These are phyloP conservation scores for Xylariaceae sp. DNA, from an alignment of 2,329 filamentous ascomycete species.

Conservation along the genomic window DNA sequence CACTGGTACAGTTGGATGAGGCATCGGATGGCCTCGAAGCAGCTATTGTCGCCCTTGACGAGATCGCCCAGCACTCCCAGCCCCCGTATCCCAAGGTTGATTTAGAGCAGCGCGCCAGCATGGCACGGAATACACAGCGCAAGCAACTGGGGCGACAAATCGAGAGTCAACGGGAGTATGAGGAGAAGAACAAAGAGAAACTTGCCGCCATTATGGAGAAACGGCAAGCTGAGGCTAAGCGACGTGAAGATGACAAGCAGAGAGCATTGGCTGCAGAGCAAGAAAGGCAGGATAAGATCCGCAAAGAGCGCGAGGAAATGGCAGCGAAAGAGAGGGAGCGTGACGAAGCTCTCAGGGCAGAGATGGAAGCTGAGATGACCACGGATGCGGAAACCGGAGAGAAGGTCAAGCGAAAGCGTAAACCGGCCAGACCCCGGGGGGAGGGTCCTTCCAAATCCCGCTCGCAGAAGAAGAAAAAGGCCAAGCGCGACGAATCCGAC, in stretches of 20 bases:
- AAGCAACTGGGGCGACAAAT: constrained; percentile 86
- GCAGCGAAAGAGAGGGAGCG: constrained; percentile 70
- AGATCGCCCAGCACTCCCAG: constrained; percentile 59
- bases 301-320: constrained; percentile 82
- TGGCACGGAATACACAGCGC: constrained; percentile 93
- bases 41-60: constrained; percentile 72
- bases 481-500: constrained; percentile 45
- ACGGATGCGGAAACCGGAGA: constrained; percentile 81
- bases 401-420: constrained; percentile 75
- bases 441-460: constrained; percentile 39
- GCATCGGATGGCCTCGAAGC: constrained; percentile 79
- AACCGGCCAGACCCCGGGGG: constrained; percentile 39
- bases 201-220: constrained; percentile 75
- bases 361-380: constrained; percentile 80
- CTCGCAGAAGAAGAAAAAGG: constrained; percentile 59
- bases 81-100: constrained; percentile 88
- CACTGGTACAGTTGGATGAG: constrained; percentile 74
- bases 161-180: constrained; percentile 83
- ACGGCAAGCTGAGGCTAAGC: constrained; percentile 75
- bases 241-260: constrained; percentile 73
- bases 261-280: constrained; percentile 66
- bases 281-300: constrained; percentile 75
- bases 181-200: constrained; percentile 88
- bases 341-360: constrained; percentile 63
- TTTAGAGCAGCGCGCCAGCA: constrained; percentile 92